Base-by-base conservation (phyloP, 2,329 filamentous ascomycete genomes). In the Hypoxylon sp. region DNA sequence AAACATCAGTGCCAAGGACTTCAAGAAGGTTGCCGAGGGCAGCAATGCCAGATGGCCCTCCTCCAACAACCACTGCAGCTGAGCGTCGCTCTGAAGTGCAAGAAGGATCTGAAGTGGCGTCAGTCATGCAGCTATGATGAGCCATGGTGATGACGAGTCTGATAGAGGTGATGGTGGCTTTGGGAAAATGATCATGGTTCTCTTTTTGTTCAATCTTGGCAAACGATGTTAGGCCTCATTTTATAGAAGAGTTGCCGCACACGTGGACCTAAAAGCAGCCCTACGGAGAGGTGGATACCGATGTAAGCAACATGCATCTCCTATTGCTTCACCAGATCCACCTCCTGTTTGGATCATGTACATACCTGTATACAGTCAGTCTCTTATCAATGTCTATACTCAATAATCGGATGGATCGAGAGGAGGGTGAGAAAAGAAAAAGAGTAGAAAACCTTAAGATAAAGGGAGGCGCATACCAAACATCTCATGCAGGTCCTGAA, bases 21-120 rank as follows among this genome's bases (percentile, higher is more conserved):
- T 90, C 87, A 17, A 91, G 81, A 17, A 91, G 78, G 72, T 88
- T 89, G n/a, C 88, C 88, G 24, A 90, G 81, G 6, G 84, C 85
- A 2, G 87, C 88, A 61, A 90, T 83, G 62, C 88, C 88, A 47
- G 85, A 86, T 2, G 87, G 85, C 15, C 88, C 88, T 60, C 83
- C 86, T 55, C 88, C 88, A 19, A 89, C 85, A 1, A 90, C 87
- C 1, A 89, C 83, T 2, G 87, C 87, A 27, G 44, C 27, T 50
- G 29, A 31, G 10, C 11, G 51, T 24, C 8, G 32, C 11, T 37
- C 10, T 13, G 11, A 37, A 37, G 32, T 15, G 32, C 32, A 37
- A 5, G 10, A 37, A 37, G 10, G 17, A 5, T 47, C 7, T 21
- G 17, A 47, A 58, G 31, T 50, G 11, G 17, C 10, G 13, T 31